Evolutionary conservation across 106 monocot genomes (phyloP).

Genomic region (Acorus gramineus): DNA sequence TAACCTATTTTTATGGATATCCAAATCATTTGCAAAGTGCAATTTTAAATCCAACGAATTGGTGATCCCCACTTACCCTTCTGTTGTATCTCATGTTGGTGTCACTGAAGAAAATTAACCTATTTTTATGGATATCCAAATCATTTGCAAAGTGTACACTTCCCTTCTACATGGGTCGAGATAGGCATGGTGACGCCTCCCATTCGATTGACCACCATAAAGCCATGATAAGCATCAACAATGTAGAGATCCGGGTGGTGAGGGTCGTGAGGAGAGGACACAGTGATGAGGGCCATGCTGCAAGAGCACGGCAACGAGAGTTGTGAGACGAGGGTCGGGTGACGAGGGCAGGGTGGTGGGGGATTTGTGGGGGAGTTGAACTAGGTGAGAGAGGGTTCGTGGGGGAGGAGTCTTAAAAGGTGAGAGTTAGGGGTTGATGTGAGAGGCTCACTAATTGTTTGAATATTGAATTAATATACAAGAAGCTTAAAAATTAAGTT

Average conservation of each 20-base stretch:
- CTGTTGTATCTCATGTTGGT: slow-evolving; percentile 71
- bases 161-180: slow-evolving; percentile 41
- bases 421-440: no score
- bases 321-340: no score
- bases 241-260: slow-evolving; percentile 82
- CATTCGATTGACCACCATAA: slow-evolving; percentile 33
- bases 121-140: slow-evolving; percentile 72
- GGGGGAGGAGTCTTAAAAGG: no score
- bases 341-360: no score
- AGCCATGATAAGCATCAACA: slow-evolving; percentile 77
- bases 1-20: slow-evolving; percentile 73
- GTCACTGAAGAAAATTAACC: slow-evolving; percentile 86
- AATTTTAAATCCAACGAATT: neutral
- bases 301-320: no score
- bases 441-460: no score
- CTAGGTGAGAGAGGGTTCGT: no score
- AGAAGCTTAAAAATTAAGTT: no score
- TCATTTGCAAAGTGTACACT: slow-evolving; percentile 74
- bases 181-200: slow-evolving; percentile 65
- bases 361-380: no score
- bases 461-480: no score
- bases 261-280: no score
- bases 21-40: slow-evolving; percentile 86
- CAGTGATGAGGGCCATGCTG: no score
- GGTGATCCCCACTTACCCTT: slow-evolving; percentile 13